Percentiles rank a stretch among this genome's conserved stretches.
phyloP scores from a whole-genome alignment of 2,329 filamentous ascomycete genomes.

The Blastomyces emzantsi region DNA sequence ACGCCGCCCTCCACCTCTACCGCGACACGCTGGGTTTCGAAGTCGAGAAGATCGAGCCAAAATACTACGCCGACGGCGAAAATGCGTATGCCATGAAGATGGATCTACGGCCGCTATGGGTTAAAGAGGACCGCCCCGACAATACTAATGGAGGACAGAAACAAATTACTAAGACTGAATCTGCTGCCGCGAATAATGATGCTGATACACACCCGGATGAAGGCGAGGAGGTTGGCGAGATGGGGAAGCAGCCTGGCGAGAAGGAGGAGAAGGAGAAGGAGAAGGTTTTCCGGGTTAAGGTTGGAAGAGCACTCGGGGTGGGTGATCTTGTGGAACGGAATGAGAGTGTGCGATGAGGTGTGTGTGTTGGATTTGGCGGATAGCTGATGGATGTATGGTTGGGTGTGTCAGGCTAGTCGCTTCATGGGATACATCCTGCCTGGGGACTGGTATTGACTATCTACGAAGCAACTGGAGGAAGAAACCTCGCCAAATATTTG shows the following conservation, averaged over 20 bases:
- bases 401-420: not conserved
- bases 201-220: conserved; percentile 27
- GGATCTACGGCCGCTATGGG: conserved; percentile 53
- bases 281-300: conserved; percentile 73
- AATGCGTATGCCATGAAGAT: conserved; percentile 93
- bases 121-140: conserved; percentile 39
- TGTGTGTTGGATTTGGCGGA: not conserved
- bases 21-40: conserved; percentile 83
- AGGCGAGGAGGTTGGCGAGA: conserved; percentile 60
- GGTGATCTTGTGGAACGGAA: conserved; percentile 48
- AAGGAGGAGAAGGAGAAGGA: conserved; percentile 43
- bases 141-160: conserved; percentile 36
- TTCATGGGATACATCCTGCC: not conserved
- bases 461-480: not conserved
- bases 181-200: conserved; percentile 25
- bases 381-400: not conserved
- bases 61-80: conserved; percentile 83
- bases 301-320: conserved; percentile 71
- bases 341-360: conserved; percentile 25
- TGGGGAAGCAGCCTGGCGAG: conserved; percentile 43
- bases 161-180: conserved; percentile 24
- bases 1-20: conserved; percentile 84
- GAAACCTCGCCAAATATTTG: not conserved
- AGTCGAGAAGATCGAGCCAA: conserved; percentile 56
- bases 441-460: not conserved